Base-by-base conservation (phyloP, 75 land plant species). In the Gnetum montanum region DNA sequence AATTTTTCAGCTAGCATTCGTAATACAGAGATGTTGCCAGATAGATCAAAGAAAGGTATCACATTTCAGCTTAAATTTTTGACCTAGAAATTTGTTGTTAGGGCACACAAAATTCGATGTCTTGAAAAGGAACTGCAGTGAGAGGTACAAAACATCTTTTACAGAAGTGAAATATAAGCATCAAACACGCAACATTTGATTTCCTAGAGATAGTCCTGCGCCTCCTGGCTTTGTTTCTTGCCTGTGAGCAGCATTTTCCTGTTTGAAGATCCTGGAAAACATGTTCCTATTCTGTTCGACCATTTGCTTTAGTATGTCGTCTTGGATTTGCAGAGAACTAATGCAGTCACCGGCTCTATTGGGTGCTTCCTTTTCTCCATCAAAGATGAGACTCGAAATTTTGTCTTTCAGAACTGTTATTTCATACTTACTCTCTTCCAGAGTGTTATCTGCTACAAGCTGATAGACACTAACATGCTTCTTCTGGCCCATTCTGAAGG, bases 401-500 rank as follows among this genome's bases (percentile, higher is more conserved):
- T 79, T 65, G 31, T 85, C 94, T 51, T 88, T 92, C 75, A 70
- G 64, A 1, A 58, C 65, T 7, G 73, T 75, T 40, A 72, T 66
- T 15, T 58, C 44, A 25, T 84, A 79, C 67, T 82, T 88, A 4
- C 68, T 70, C 53, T 81, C 84, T 37, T 93, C 98, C 37, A 77
- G 43, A 34, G 88, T 84, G 19, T 66, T 78, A 2, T 70, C 59
- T 15, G 73, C 73, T 53, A 93, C 34, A 24, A 93, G 70, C 43
- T 74, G 70, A 51, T 93, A 93, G 8, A 84, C 85, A 57, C 79
- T 75, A 12, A 93, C 98, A 43, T 72, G 59, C 50, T 59, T 88
- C 61, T 75, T 70, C 68, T 93, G 98, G 8, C 98, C 98, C n/a
- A 82, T 76, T 13, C 96, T 64, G 56, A 85, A 93, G 3, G 95